Percentiles rank a stretch among this genome's conserved stretches.
These are phyloP conservation scores for Diplodia scrobiculata DNA, from an alignment of 2,329 filamentous ascomycete genomes.

Conservation along the genomic window DNA sequence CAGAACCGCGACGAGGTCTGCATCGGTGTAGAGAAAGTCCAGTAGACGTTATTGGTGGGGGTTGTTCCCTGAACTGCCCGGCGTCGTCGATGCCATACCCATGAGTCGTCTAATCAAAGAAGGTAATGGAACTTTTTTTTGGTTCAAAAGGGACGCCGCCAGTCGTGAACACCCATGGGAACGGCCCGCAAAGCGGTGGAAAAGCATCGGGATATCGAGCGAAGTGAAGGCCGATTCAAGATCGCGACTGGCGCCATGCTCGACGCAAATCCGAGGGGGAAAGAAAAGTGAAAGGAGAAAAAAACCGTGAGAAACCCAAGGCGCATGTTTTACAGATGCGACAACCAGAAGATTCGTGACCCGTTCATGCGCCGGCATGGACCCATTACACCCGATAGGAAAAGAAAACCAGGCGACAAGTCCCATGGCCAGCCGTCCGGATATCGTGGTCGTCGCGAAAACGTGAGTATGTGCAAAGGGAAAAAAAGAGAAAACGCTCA, in stretches of 20 bases:
- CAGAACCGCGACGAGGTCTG: conserved; percentile 11
- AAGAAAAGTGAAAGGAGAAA: conserved; percentile 21
- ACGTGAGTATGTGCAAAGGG: conserved; percentile 29
- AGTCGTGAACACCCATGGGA: conserved; percentile 22
- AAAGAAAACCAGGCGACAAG: conserved; percentile 27
- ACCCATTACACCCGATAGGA: conserved; percentile 28
- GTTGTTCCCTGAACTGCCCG: conserved; percentile 9
- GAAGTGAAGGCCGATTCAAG: conserved; percentile 28
- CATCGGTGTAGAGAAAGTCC: not conserved
- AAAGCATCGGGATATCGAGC: conserved; percentile 28
- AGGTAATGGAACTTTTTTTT: conserved; percentile 29
- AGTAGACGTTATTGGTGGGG: conserved; percentile 12
- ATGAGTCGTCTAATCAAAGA: conserved; percentile 28
- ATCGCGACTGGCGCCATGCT: conserved; percentile 26
- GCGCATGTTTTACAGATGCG: conserved; percentile 30
- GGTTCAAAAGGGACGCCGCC: conserved; percentile 20
- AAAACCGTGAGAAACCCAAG: conserved; percentile 24
- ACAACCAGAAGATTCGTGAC: conserved; percentile 28
- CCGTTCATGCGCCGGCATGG: conserved; percentile 28
- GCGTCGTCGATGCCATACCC: conserved; percentile 24
- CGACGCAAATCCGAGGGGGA: conserved; percentile 15
- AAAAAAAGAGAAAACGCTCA: conserved; percentile 21
- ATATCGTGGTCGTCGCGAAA: conserved; percentile 29
- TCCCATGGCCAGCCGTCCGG: conserved; percentile 26
- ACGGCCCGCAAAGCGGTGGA: conserved; percentile 18